Percentiles rank a stretch among this genome's conserved stretches.
Evolutionary conservation across 345 rosid species (phyloP).

Genomic region (Euphorbia peplus): DNA sequence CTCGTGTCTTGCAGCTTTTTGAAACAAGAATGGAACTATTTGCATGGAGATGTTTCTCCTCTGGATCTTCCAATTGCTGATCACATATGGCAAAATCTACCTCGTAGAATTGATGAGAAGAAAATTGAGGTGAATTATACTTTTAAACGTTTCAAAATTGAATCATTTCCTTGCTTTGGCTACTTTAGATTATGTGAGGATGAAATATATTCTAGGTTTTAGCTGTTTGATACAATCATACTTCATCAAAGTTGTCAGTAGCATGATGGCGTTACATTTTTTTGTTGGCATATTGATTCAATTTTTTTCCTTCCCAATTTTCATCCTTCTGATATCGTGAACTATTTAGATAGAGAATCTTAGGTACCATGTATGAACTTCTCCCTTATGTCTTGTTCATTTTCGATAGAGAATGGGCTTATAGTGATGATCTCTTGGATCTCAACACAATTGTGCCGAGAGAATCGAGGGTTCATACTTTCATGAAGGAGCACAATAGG

Average conservation of each 20-base stretch:
- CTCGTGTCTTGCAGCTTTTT: slow-evolving; percentile 49
- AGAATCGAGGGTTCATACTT: too few species aligned
- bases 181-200: not conserved
- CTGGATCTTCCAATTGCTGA: slow-evolving; percentile 55
- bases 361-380: too few species aligned
- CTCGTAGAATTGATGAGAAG: slow-evolving; percentile 49
- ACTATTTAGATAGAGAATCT: not conserved
- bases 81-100: slow-evolving; percentile 56
- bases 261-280: not conserved
- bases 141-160: not conserved
- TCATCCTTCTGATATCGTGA: not conserved
- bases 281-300: not conserved
- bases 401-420: too few species aligned
- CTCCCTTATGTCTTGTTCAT: not conserved
- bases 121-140: slow-evolving; percentile 29
- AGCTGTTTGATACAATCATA: not conserved
- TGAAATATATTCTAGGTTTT: not conserved
- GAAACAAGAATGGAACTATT: slow-evolving; percentile 72
- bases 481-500: too few species aligned
- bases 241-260: not conserved
- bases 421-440: too few species aligned
- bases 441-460: too few species aligned
- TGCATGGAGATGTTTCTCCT: slow-evolving; percentile 48
- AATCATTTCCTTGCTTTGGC: not conserved
- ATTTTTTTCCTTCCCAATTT: not conserved